A percentile compares a stretch with the other conserved stretches of the same genome.
Evolutionary conservation across 2,329 filamentous ascomycete genomes (phyloP).

Genomic region (Boeremia lycopersici): DNA sequence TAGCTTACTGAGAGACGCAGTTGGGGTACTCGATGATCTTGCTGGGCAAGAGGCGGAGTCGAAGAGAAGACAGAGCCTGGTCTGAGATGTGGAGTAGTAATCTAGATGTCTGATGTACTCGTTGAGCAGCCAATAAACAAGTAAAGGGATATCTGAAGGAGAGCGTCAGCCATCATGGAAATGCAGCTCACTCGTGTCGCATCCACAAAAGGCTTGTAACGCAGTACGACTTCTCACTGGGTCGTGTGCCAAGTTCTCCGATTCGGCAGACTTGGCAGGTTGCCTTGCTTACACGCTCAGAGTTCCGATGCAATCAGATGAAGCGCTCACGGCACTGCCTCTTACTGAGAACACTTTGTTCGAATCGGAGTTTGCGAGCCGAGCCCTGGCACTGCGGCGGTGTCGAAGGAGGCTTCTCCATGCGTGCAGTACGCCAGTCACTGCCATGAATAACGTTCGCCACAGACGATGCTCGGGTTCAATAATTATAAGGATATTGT

Average conservation of each 20-base stretch:
- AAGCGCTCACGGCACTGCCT: not conserved
- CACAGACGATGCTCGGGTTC: not conserved
- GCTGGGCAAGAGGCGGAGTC: conserved; percentile 1
- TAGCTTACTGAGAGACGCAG: conserved; percentile 17
- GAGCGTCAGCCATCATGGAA: no score
- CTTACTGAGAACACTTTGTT: not conserved
- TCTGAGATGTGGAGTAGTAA: not conserved
- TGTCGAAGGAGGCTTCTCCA: not conserved
- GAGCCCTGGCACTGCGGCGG: not conserved
- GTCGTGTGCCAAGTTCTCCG: not conserved
- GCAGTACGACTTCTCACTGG: no score
- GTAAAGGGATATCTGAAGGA: no score
- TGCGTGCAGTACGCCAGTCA: not conserved
- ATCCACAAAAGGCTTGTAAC: no score
- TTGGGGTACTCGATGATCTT: conserved; percentile 8
- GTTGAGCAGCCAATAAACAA: no score
- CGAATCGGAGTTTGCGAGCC: not conserved
- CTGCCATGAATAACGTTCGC: not conserved
- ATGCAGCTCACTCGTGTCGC: no score
- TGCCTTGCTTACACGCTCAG: conserved; percentile 3
- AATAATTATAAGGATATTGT: not conserved
- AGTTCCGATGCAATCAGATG: not conserved
- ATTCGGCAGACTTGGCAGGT: conserved; percentile 1
- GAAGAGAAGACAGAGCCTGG: not conserved
- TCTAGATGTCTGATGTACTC: not conserved